These are phyloP conservation scores for Orychophragmus violaceus DNA, from an alignment of 345 rosid species.

Conservation along the genomic window DNA sequence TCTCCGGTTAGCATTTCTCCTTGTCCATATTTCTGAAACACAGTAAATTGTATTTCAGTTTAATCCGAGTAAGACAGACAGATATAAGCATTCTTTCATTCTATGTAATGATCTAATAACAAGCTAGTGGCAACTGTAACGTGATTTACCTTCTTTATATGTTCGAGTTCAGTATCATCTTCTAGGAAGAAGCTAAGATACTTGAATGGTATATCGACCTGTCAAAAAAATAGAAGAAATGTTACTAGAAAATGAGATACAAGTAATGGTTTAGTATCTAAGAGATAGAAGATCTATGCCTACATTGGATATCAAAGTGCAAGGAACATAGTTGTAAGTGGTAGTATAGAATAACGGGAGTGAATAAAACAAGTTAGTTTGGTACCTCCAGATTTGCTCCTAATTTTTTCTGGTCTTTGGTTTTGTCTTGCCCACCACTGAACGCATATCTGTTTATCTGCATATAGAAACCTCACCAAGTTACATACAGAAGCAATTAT, in stretches of 20 bases:
- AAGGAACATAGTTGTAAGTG: not conserved
- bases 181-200: conserved; percentile 75
- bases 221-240: conserved; percentile 11
- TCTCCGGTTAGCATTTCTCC: conserved; percentile 81
- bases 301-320: not conserved
- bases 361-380: no score
- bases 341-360: no score
- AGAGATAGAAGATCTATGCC: not conserved
- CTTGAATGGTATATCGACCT: conserved; percentile 87
- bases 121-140: not conserved
- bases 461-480: not conserved
- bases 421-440: conserved; percentile 78
- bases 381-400: conserved; percentile 98
- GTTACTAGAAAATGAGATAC: not conserved
- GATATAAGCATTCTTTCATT: not conserved
- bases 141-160: conserved; percentile 58
- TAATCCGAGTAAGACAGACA: not conserved
- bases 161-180: conserved; percentile 79
- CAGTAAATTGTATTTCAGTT: no score
- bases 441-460: conserved; percentile 79
- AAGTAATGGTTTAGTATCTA: not conserved
- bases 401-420: conserved; percentile 57
- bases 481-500: not conserved
- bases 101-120: not conserved
- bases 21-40: conserved; percentile 59